Evolutionary conservation across 129 eudicot species (phyloP).

Genomic region (Apium graveolens): DNA sequence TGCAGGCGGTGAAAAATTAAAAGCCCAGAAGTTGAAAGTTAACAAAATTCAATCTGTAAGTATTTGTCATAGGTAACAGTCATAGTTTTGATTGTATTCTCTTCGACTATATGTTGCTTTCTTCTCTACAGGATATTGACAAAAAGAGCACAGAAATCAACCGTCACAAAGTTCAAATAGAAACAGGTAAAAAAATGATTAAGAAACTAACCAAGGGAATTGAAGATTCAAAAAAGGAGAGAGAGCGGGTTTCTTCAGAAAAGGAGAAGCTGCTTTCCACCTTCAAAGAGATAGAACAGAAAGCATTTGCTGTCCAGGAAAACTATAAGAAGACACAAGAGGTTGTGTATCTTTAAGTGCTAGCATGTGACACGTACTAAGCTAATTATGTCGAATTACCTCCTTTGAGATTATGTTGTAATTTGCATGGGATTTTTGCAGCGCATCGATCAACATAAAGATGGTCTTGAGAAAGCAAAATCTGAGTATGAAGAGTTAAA

Average conservation of each 20-base stretch:
- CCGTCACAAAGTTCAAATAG: constrained; percentile 85
- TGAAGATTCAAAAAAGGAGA: constrained; percentile 79
- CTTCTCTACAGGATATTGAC: constrained; percentile 62
- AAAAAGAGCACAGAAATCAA: constrained; percentile 75
- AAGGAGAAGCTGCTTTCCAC: constrained; percentile 48
- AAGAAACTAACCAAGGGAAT: constrained; percentile 67
- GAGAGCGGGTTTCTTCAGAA: constrained; percentile 45
- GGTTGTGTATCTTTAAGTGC: constrained; percentile 25
- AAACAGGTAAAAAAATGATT: constrained; percentile 67
- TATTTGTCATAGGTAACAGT: neutral
- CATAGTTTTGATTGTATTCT: neutral
- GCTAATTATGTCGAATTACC: neutral
- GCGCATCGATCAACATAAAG: constrained; percentile 77
- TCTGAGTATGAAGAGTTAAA: constrained; percentile 68
- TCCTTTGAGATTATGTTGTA: neutral
- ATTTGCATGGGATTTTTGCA: constrained; percentile 15
- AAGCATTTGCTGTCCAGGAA: constrained; percentile 79
- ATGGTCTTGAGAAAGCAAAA: constrained; percentile 70
- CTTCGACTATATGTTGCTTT: constrained; percentile 9
- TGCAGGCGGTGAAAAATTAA: constrained; percentile 87
- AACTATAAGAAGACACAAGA: constrained; percentile 72
- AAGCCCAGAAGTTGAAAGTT: constrained; percentile 64
- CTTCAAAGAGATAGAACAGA: constrained; percentile 75
- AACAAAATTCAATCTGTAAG: constrained; percentile 81
- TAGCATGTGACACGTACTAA: neutral